Conservation (phyloP, 495 filamentous ascomycete genomes). For the Cairneyella variabilis region DNA sequence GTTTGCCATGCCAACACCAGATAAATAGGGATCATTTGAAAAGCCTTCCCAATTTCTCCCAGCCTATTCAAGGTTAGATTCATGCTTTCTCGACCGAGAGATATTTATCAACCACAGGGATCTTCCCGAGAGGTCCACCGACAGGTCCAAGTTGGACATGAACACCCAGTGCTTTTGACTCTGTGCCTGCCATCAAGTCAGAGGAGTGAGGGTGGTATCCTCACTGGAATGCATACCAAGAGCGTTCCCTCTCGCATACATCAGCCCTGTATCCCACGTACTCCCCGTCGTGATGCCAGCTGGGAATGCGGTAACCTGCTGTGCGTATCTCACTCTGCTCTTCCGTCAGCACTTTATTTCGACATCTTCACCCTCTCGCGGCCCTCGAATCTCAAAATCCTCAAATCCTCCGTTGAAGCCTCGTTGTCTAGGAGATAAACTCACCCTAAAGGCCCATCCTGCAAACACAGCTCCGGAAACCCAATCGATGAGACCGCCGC, state of each 20-base stretch:
- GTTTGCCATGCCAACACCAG: conserved; percentile 62
- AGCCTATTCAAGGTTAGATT: not conserved
- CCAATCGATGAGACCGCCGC: conserved; percentile 45
- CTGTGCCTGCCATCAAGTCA: conserved; percentile 8
- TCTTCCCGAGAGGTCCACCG: conserved; percentile 75
- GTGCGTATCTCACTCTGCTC: conserved; percentile 38
- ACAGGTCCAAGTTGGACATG: conserved; percentile 87
- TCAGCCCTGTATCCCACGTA: conserved; percentile 54
- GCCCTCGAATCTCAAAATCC: too few species aligned
- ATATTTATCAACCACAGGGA: conserved; percentile 34
- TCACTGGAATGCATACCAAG: conserved; percentile 60
- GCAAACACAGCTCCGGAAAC: conserved; percentile 55
- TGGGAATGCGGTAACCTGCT: conserved; percentile 77
- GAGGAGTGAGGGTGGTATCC: not conserved
- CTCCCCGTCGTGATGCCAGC: conserved; percentile 81
- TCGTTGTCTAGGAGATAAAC: conserved; percentile 29
- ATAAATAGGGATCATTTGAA: conserved; percentile 72
- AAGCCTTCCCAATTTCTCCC: conserved; percentile 77
- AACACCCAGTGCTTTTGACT: conserved; percentile 48
- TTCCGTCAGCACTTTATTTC: not conserved
- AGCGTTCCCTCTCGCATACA: conserved; percentile 69
- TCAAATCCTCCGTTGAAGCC: not conserved
- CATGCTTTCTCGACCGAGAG: not conserved
- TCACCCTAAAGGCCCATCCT: conserved; percentile 53
- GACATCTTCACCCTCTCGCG: not conserved